Conservation (phyloP, 176 grass and related monocot genomes). For the Oryza nivara region DNA sequence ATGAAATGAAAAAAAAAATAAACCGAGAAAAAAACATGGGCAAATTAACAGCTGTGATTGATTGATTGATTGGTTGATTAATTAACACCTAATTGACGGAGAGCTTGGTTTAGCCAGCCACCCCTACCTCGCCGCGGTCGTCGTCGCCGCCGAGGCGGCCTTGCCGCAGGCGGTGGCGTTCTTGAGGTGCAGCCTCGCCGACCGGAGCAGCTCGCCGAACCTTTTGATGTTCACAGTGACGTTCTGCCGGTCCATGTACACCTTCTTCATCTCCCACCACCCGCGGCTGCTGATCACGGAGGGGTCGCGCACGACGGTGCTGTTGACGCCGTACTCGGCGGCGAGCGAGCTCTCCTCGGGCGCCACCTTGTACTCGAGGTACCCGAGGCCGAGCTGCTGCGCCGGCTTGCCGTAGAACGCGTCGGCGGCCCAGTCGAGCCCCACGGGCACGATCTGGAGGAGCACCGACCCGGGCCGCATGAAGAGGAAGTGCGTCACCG, state of each 20-base stretch:
- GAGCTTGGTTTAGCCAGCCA: constrained; percentile 36
- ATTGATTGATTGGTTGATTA: neutral
- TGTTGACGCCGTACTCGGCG: constrained; percentile 64
- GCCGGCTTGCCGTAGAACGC: constrained; percentile 93
- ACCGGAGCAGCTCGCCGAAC: constrained; percentile 65
- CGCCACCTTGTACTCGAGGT: constrained; percentile 80
- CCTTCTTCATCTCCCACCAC: constrained; percentile 97
- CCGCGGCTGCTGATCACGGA: constrained; percentile 76
- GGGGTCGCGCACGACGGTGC: constrained; percentile 69
- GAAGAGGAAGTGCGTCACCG: constrained; percentile 93
- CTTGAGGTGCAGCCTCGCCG: constrained; percentile 50
- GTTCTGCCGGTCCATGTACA: constrained; percentile 95
- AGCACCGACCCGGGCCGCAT: constrained; percentile 75
- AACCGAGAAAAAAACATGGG: neutral
- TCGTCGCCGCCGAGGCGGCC: neutral
- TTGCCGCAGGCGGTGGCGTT: constrained; percentile 42
- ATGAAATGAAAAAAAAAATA: constrained; percentile 2
- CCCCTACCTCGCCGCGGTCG: constrained; percentile 47
- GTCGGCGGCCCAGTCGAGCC: constrained; percentile 89
- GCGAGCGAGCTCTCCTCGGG: constrained; percentile 88
- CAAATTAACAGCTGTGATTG: constrained; percentile 42
- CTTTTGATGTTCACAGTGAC: constrained; percentile 80
- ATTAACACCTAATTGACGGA: constrained; percentile 46
- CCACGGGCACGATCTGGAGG: constrained; percentile 87
- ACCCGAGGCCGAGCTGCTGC: constrained; percentile 68